These are phyloP conservation scores for Hemisphaericaspora subhashii DNA, from an alignment of 1,139 yeast genomes.

Conservation along the genomic window DNA sequence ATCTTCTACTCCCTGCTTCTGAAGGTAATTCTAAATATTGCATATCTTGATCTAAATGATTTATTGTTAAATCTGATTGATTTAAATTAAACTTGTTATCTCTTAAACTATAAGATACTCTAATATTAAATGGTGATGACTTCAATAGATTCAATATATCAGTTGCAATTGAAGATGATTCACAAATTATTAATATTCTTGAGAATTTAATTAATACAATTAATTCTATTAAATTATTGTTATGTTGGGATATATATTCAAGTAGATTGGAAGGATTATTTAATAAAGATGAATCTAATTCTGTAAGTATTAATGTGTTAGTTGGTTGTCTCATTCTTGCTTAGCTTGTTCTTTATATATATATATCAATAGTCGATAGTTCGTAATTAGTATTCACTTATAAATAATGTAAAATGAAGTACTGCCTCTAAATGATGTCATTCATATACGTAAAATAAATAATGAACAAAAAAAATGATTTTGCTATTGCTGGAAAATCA, in stretches of 20 bases:
- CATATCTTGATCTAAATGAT: conserved; percentile 8
- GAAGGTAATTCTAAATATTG: conserved; percentile 45
- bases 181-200: conserved; percentile 38
- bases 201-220: conserved; percentile 36
- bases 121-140: conserved; percentile 24
- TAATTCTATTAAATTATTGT: conserved; percentile 32
- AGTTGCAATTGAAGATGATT: conserved; percentile 22
- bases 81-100: conserved; percentile 26
- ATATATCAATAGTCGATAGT: not conserved
- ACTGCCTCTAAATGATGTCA: too few relatives aligned
- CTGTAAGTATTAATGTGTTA: conserved; percentile 43
- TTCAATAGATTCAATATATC: conserved; percentile 15
- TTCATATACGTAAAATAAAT: too few relatives aligned
- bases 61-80: conserved; percentile 6
- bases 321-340: conserved; percentile 25
- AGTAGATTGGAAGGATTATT: conserved; percentile 28
- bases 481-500: too few relatives aligned
- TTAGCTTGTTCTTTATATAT: not conserved
- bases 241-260: conserved; percentile 23
- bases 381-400: too few relatives aligned
- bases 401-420: too few relatives aligned
- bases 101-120: conserved; percentile 33
- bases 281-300: conserved; percentile 22
- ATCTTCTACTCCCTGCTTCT: conserved; percentile 39
- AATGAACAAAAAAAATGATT: too few relatives aligned